Conservation (phyloP, 2,329 filamentous ascomycete species). For the Colletotrichum liriopes region DNA sequence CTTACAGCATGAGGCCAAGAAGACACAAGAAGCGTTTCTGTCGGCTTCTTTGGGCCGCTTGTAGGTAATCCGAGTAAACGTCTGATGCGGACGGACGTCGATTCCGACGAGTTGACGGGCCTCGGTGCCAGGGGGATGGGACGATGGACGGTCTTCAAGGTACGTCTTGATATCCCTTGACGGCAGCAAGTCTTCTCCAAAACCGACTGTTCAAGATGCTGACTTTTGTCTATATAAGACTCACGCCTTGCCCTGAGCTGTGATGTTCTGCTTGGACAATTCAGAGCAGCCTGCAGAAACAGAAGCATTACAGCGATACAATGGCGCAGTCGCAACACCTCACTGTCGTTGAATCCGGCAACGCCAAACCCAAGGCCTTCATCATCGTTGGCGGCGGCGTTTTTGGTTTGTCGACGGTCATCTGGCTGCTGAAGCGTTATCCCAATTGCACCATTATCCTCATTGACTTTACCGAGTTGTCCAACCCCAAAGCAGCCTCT, state of each 20-base stretch:
- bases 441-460: constrained; percentile 51
- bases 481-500: constrained; percentile 59
- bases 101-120: background rate
- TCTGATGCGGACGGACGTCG: background rate
- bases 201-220: background rate
- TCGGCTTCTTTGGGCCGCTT: background rate
- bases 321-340: constrained; percentile 36
- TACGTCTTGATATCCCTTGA: background rate
- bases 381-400: constrained; percentile 61
- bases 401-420: constrained; percentile 61
- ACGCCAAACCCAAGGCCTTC: constrained; percentile 41
- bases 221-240: constrained; percentile 16
- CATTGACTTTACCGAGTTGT: constrained; percentile 54
- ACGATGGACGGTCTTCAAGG: too few relatives aligned
- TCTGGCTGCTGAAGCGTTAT: constrained; percentile 52
- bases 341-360: constrained; percentile 1
- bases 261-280: background rate
- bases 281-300: background rate
- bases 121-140: background rate
- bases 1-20: background rate
- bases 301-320: background rate
- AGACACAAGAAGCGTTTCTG: background rate
- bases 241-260: background rate
- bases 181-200: background rate
- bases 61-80: background rate